These are phyloP conservation scores for Boletellus emodensis DNA, from an alignment of 768 basidiomycete genomes.

Conservation along the genomic window DNA sequence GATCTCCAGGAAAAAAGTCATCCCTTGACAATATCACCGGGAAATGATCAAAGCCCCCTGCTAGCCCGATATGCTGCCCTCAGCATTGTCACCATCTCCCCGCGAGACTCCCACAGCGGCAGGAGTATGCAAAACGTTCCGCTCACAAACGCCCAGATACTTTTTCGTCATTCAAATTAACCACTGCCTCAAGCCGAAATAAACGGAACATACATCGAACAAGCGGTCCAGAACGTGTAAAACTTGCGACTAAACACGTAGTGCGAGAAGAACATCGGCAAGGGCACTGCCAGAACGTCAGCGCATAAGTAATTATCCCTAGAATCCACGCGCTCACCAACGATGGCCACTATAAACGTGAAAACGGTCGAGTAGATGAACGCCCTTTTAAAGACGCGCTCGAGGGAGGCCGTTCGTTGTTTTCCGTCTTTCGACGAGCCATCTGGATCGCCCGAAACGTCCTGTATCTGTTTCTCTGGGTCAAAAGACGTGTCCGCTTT, in stretches of 20 bases:
- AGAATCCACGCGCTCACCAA: slow-evolving; percentile 20
- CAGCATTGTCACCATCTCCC: slow-evolving; percentile 29
- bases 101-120: slow-evolving; percentile 35
- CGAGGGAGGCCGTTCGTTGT: slow-evolving; percentile 16
- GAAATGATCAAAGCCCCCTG: background rate
- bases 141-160: slow-evolving; percentile 35
- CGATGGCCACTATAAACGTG: slow-evolving; percentile 33
- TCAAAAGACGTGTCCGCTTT: background rate
- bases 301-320: background rate
- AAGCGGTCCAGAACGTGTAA: slow-evolving; percentile 37
- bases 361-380: slow-evolving; percentile 32
- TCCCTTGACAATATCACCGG: background rate
- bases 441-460: background rate
- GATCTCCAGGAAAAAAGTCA: background rate
- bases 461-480: slow-evolving; percentile 12
- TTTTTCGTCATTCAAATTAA: slow-evolving; percentile 8
- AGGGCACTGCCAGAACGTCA: slow-evolving; percentile 26
- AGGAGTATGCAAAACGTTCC: slow-evolving; percentile 37
- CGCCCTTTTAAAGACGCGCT: slow-evolving; percentile 32
- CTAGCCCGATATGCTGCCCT: slow-evolving; percentile 2
- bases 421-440: slow-evolving; percentile 2
- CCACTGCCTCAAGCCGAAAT: background rate
- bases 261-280: slow-evolving; percentile 39
- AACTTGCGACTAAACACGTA: slow-evolving; percentile 35
- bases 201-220: slow-evolving; percentile 32